Evolutionary conservation across 805 yeast species (phyloP).

Genomic region (Isabelozyma gotoi): DNA sequence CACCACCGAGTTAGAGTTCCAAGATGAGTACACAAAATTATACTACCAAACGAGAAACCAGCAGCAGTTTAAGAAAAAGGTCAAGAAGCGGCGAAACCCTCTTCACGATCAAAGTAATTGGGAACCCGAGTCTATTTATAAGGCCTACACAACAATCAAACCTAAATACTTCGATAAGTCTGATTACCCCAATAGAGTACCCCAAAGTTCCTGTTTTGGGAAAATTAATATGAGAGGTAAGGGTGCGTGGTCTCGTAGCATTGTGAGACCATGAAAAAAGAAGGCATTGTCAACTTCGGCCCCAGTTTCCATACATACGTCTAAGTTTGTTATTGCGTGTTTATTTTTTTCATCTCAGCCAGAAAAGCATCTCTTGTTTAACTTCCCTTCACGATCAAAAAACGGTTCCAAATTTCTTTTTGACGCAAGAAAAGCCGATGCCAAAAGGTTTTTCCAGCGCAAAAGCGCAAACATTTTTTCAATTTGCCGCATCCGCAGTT

Average conservation of each 20-base stretch:
- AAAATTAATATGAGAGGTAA: constrained; percentile 38
- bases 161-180: constrained; percentile 26
- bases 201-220: constrained; percentile 36
- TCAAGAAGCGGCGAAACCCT: constrained; percentile 12
- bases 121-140: constrained; percentile 32
- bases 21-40: background rate
- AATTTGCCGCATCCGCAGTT: background rate
- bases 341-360: too few species aligned
- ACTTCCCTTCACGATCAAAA: too few species aligned
- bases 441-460: too few species aligned
- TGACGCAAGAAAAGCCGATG: too few species aligned
- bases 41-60: background rate
- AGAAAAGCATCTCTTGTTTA: too few species aligned
- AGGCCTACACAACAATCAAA: constrained; percentile 31
- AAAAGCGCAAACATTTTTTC: too few species aligned
- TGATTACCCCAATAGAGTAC: constrained; percentile 26
- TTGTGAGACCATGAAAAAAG: background rate
- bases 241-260: constrained; percentile 31
- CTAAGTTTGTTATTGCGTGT: too few species aligned
- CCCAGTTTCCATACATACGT: too few species aligned
- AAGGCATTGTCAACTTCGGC: too few species aligned
- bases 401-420: too few species aligned
- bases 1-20: constrained; percentile 1
- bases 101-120: constrained; percentile 16
- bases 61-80: background rate